Evolutionary conservation across 805 yeast species (phyloP).

Genomic region (Cyberlindnera nakhonratchasimensis): DNA sequence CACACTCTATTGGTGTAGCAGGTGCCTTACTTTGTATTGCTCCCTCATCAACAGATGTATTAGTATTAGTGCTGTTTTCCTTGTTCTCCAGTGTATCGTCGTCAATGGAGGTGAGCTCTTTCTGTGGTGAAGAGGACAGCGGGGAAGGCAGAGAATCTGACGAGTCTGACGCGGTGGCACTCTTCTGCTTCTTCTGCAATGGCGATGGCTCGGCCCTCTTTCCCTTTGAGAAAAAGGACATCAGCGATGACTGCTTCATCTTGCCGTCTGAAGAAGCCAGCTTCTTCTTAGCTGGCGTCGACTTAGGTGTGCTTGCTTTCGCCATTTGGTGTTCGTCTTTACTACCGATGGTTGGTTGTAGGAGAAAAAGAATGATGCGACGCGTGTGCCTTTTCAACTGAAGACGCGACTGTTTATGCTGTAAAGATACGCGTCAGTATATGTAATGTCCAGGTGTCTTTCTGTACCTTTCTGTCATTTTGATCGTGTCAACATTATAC

Average conservation of each 20-base stretch:
- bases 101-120: background rate
- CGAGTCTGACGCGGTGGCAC: background rate
- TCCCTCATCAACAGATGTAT: conserved; percentile 1
- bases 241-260: conserved; percentile 19
- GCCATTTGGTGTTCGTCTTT: conserved; percentile 8
- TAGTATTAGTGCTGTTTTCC: conserved; percentile 7
- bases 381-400: background rate
- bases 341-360: too few species aligned
- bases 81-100: conserved; percentile 5
- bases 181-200: background rate
- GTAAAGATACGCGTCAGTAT: too few species aligned
- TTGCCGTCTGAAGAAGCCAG: conserved; percentile 9
- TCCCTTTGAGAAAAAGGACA: conserved; percentile 16
- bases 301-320: conserved; percentile 9
- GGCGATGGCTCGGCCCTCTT: conserved; percentile 3
- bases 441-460: too few species aligned
- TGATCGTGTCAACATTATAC: too few species aligned
- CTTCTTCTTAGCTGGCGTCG: conserved; percentile 16
- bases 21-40: too few species aligned
- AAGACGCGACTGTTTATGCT: background rate
- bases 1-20: background rate
- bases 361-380: background rate
- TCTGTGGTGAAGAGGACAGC: conserved; percentile 9
- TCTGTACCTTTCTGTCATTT: too few species aligned
- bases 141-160: conserved; percentile 13